A percentile compares a stretch with the other conserved stretches of the same genome.
Conservation (phyloP, 495 filamentous ascomycete genomes). For the Aspergillus avenaceus region DNA sequence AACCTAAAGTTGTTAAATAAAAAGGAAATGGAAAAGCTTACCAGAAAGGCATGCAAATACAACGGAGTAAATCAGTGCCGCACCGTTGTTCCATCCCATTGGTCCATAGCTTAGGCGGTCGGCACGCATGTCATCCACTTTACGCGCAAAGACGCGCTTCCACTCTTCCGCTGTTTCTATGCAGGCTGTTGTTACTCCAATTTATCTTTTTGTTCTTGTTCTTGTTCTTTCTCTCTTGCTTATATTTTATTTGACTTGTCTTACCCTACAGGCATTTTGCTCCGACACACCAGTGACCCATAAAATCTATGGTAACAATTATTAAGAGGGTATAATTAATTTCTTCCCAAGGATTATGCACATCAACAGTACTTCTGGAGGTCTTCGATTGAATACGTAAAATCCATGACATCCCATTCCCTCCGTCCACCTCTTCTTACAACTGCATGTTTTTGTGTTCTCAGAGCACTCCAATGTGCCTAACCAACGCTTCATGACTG, state of each 20-base stretch:
- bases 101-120: conserved; percentile 16
- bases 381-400: conserved; percentile 27
- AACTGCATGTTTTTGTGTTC: too few species aligned
- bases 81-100: conserved; percentile 3
- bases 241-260: too few species aligned
- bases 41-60: background rate
- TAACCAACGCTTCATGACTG: too few species aligned
- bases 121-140: conserved; percentile 15
- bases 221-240: too few species aligned
- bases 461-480: background rate
- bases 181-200: too few species aligned
- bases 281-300: too few species aligned
- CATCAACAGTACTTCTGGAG: conserved; percentile 24
- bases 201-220: too few species aligned
- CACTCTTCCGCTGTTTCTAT: background rate
- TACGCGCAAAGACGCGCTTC: conserved; percentile 23
- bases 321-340: background rate
- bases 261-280: too few species aligned
- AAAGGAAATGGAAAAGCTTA: conserved; percentile 1
- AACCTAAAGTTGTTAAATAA: background rate
- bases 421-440: too few species aligned
- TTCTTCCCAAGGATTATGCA: conserved; percentile 2
- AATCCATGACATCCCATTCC: conserved; percentile 26
- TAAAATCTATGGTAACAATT: too few species aligned
- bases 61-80: conserved; percentile 6